These are phyloP conservation scores for Aspergillus sp. DNA, from an alignment of 2,329 filamentous ascomycete genomes.

Conservation along the genomic window DNA sequence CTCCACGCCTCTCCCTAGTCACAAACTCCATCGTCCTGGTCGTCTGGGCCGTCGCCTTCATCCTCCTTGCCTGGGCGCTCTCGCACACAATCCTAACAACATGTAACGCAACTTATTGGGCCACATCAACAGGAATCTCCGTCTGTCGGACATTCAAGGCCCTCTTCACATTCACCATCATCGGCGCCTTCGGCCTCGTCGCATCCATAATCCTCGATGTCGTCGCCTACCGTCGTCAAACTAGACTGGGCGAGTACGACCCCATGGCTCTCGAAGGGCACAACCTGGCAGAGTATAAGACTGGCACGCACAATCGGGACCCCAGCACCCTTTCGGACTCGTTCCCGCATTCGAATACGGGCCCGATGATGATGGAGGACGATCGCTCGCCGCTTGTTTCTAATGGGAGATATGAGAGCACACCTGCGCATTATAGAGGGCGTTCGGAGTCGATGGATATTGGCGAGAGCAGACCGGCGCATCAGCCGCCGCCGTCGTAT, in stretches of 20 bases:
- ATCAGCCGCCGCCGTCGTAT: slow-evolving; percentile 20
- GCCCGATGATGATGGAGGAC: not conserved
- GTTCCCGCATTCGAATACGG: not conserved
- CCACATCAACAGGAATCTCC: slow-evolving; percentile 54
- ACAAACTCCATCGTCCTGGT: slow-evolving; percentile 51
- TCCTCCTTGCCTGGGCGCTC: slow-evolving; percentile 55
- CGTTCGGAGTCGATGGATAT: slow-evolving; percentile 1
- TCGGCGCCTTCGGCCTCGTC: slow-evolving; percentile 49
- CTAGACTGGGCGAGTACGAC: slow-evolving; percentile 49
- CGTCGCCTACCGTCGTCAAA: slow-evolving; percentile 47
- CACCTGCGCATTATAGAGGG: not conserved
- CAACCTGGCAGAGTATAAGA: slow-evolving; percentile 36
- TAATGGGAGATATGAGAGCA: not conserved
- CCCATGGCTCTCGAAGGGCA: slow-evolving; percentile 38
- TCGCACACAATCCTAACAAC: slow-evolving; percentile 52
- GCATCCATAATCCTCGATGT: slow-evolving; percentile 53
- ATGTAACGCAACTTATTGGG: slow-evolving; percentile 54
- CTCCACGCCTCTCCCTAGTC: slow-evolving; percentile 51
- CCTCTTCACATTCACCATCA: slow-evolving; percentile 56
- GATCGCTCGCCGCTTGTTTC: slow-evolving; percentile 8
- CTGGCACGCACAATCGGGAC: slow-evolving; percentile 19
- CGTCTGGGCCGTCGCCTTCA: slow-evolving; percentile 55
- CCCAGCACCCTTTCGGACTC: slow-evolving; percentile 17
- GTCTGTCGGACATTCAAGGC: slow-evolving; percentile 61
- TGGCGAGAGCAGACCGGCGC: not conserved